These are phyloP conservation scores for Basidiobolus meristosporus DNA, from an alignment of 371 early-diverging fungal genomes.

Conservation along the genomic window DNA sequence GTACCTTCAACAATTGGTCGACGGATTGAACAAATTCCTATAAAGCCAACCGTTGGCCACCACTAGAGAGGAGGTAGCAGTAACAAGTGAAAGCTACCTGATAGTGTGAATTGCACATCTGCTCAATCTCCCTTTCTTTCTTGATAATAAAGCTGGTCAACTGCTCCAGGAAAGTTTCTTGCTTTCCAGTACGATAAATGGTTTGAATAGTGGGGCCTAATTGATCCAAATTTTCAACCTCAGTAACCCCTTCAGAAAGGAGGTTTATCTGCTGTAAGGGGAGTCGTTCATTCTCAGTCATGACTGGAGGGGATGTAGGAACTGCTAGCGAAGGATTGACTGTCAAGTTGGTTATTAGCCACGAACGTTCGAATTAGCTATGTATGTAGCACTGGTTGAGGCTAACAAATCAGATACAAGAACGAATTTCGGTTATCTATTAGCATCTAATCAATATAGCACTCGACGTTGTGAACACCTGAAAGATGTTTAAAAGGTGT, in stretches of 20 bases:
- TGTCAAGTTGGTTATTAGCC: too few relatives aligned
- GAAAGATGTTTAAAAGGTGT: too few relatives aligned
- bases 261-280: background rate
- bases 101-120: slow-evolving; percentile 89
- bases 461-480: too few relatives aligned
- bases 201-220: slow-evolving; percentile 79
- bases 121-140: slow-evolving; percentile 94
- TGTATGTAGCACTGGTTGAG: too few relatives aligned
- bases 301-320: too few relatives aligned
- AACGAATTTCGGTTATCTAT: too few relatives aligned
- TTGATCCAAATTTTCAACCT: slow-evolving; percentile 58
- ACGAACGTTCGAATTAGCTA: too few relatives aligned
- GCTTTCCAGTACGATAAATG: slow-evolving; percentile 67
- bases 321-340: too few relatives aligned
- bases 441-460: too few relatives aligned
- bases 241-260: slow-evolving; percentile 6
- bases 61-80: background rate
- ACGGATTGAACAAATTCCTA: slow-evolving; percentile 92
- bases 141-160: slow-evolving; percentile 54
- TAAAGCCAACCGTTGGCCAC: background rate
- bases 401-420: too few relatives aligned
- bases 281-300: too few relatives aligned
- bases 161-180: slow-evolving; percentile 73
- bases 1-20: slow-evolving; percentile 84
- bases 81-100: slow-evolving; percentile 26